Evolutionary conservation across 2,329 filamentous ascomycete genomes (phyloP).

Genomic region (Trichophyton mentagrophytes): DNA sequence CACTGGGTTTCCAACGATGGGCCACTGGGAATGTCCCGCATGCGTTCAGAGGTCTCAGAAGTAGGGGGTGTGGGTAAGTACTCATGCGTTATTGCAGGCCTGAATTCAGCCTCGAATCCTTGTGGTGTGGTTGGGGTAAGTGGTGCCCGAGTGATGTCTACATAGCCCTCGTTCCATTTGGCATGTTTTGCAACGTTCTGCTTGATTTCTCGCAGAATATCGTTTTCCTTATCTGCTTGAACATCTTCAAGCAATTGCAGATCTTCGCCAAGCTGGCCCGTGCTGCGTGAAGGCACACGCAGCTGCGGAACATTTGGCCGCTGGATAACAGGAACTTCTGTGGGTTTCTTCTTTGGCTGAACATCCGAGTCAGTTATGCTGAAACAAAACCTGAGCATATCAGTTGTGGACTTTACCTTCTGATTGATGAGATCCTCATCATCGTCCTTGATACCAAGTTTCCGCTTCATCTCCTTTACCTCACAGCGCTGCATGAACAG

Average conservation of each 20-base stretch:
- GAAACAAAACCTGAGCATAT: not conserved
- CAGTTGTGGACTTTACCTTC: conserved; percentile 48
- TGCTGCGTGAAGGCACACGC: conserved; percentile 56
- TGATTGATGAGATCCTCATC: conserved; percentile 93
- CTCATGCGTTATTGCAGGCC: conserved; percentile 54
- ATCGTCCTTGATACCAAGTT: conserved; percentile 77
- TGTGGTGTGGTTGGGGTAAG: conserved; percentile 64
- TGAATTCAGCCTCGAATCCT: conserved; percentile 50
- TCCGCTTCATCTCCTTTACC: conserved; percentile 79
- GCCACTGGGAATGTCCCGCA: conserved; percentile 27
- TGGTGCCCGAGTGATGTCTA: conserved; percentile 76
- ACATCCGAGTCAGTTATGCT: conserved; percentile 21
- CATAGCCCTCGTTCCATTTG: conserved; percentile 80
- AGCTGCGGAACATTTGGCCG: conserved; percentile 51
- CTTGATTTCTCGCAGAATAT: conserved; percentile 70
- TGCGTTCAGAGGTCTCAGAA: conserved; percentile 35
- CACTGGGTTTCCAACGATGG: conserved; percentile 25
- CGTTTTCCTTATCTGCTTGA: conserved; percentile 66
- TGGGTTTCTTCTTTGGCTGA: conserved; percentile 59
- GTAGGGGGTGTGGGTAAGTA: conserved; percentile 44
- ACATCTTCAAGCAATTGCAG: conserved; percentile 64
- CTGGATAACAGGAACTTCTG: conserved; percentile 49
- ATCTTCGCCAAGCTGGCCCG: conserved; percentile 67
- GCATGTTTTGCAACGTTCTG: conserved; percentile 77
- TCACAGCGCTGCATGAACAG: conserved; percentile 72